Base-by-base conservation (phyloP, 2,329 filamentous ascomycete species). In the Arthroderma sp. region DNA sequence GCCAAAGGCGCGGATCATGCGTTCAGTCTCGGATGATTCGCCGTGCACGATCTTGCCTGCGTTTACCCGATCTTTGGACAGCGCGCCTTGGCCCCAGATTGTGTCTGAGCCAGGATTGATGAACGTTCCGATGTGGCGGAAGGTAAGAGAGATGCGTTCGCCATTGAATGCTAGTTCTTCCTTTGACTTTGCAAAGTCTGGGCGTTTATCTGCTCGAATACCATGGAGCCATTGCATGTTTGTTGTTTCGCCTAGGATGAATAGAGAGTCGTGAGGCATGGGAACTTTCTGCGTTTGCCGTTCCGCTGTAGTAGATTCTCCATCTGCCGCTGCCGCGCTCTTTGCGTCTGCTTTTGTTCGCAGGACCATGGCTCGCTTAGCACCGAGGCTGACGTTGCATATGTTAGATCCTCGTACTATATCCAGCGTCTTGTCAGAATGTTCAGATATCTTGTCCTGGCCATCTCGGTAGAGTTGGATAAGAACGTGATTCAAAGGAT, bases 391-490 rank as follows among this genome's bases (percentile, higher is more conserved):
- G 41, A 94, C 78, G 58, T 96, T 98, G 52, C 88, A 86, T 53
- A 98, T 94, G 48, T 74, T 88, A 27, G 84, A 91, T 4, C 73
- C 79, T 28, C 75, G 77, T 8, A 78, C 80, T 46, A 98, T 91
- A 60, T 98, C 91, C 27, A 98, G 70, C 0, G 89, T 94, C 66
- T 98, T 98, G 61, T 98, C 91, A 34, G 86, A 93, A 58, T 98
- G 91, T 59, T 98, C 91, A 0, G 86, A 91, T 50, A 98, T 98
- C 59, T 86, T 86, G 64, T 98, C 91, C 40, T 77, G 78, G 2
- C 89, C 86, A 53, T 75, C 74, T n/a, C 91, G 84, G 58, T 98
- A 98, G 47, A 87, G 76, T 58, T 98, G 91, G 38, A 98, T 93
- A 40, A 98, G 68, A 1, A 81, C 88, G 59, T 98, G 91, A 56